Base-by-base conservation (phyloP, 805 yeast genomes). In the Metschnikowia dekortorum region DNA sequence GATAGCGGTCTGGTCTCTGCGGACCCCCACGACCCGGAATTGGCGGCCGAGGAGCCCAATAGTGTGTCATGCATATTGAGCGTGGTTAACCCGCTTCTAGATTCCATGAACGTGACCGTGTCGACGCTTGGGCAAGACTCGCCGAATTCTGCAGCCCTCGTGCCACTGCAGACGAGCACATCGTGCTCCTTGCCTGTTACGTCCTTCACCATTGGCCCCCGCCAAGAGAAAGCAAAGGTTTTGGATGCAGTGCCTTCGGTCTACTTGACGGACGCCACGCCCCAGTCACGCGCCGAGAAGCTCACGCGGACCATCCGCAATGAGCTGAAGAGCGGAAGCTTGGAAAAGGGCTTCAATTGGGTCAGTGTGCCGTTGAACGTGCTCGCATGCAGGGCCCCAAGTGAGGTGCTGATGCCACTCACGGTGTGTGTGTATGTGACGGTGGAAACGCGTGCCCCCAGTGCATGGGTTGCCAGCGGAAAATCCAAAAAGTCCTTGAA, bases 191-290 rank as follows among this genome's bases (percentile, higher is more conserved):
- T 71, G 3, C 74, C 75, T 3, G 51, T 60, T 10, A 53, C 69
- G 0, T 54, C 60, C 5, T 50, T 66, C 36, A 47, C 47, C 0
- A 44, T 71, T 28, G 52, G 50, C 59, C 63, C 41, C 46, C 63
- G 44, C 47, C 54, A 31, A 32, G 58, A 44, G 45, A 60, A 38
- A 46, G 65, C 18, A 28, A 62, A 58, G 39, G 46, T 62, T 6
- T 57, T 71, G 18, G 65, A 70, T 34, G 54, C 66, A 1, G 62
- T 73, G 1, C 78, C 78, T 1, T 68, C 75, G 6, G 57, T 66
- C 2, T 62, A 56, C 29, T 50, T 73, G 33, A 68, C 71, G 1
- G 50, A 61, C 11, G 49, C 60, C 16, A 68, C 74, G 1, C 58
- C 63, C 8, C 47, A 56, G 1, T 61, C 72, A 6, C 60, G 70